These are phyloP conservation scores for Elsinoe necatrix DNA, from an alignment of 2,329 filamentous ascomycete genomes.

Conservation along the genomic window DNA sequence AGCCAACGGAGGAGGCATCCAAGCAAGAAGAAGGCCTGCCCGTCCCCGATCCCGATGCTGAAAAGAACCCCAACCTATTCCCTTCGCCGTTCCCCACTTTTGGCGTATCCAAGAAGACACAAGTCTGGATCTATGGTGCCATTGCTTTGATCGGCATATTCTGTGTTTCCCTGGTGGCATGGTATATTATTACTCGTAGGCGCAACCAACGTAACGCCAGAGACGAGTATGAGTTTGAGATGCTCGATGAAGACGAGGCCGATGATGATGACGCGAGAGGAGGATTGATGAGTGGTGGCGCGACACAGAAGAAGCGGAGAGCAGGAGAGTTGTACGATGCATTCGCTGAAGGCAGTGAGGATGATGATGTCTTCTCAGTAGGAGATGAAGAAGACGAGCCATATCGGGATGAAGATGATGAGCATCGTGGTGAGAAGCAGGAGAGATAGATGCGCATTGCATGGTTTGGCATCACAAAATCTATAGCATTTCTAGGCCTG, in stretches of 20 bases:
- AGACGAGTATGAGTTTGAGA: slow-evolving; percentile 89
- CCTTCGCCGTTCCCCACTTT: slow-evolving; percentile 87
- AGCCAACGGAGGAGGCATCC: slow-evolving; percentile 22
- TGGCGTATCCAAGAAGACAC: slow-evolving; percentile 75
- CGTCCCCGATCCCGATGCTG: slow-evolving; percentile 25
- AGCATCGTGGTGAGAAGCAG: slow-evolving; percentile 19
- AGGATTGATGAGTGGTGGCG: slow-evolving; percentile 38
- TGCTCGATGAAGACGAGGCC: slow-evolving; percentile 71
- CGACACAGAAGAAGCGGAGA: slow-evolving; percentile 44
- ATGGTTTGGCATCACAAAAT: background rate
- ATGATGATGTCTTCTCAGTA: slow-evolving; percentile 32
- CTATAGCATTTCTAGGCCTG: slow-evolving; percentile 1
- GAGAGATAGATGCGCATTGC: slow-evolving; percentile 14
- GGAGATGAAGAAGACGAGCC: slow-evolving; percentile 34
- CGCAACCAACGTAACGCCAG: slow-evolving; percentile 57
- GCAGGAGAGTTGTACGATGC: slow-evolving; percentile 95
- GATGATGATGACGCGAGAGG: slow-evolving; percentile 33
- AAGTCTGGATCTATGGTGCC: slow-evolving; percentile 89
- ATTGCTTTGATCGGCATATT: slow-evolving; percentile 78
- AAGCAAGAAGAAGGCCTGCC: slow-evolving; percentile 24
- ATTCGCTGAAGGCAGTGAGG: slow-evolving; percentile 87
- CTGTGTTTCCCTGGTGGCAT: slow-evolving; percentile 69
- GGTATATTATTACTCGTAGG: slow-evolving; percentile 68
- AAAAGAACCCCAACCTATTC: slow-evolving; percentile 51
- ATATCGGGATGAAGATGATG: slow-evolving; percentile 23